Evolutionary conservation across 306 rosid genomes (phyloP).

Genomic region (Cucumis sativus): DNA sequence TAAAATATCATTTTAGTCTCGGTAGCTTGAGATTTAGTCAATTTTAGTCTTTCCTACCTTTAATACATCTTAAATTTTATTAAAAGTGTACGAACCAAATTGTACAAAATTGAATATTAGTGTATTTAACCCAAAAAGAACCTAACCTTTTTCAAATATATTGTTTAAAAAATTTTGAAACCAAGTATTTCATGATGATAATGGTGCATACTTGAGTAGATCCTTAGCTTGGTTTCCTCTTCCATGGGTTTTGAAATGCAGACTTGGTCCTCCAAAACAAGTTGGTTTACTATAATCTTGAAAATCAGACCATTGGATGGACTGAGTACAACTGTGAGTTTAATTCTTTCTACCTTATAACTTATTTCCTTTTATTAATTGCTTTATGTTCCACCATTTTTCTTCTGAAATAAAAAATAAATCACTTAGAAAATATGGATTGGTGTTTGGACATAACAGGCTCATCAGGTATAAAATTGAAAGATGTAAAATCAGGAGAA

Average conservation of each 20-base stretch:
- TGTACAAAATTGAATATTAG: too few relatives aligned
- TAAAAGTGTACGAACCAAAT: too few relatives aligned
- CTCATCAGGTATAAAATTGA: conserved; percentile 56
- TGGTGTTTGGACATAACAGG: conserved; percentile 6
- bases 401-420: not conserved
- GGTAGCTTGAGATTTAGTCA: too few relatives aligned
- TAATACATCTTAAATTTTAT: too few relatives aligned
- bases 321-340: conserved; percentile 10
- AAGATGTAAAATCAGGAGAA: conserved; percentile 42
- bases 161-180: too few relatives aligned
- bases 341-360: not conserved
- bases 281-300: conserved; percentile 11
- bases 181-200: too few relatives aligned
- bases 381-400: not conserved
- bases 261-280: conserved; percentile 17
- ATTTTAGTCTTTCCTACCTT: too few relatives aligned
- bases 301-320: conserved; percentile 17
- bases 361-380: not conserved
- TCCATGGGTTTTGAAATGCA: conserved; percentile 2
- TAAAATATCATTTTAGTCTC: too few relatives aligned
- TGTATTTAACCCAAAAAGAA: too few relatives aligned
- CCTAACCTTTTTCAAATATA: not conserved
- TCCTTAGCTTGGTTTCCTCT: not conserved
- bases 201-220: not conserved
- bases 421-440: not conserved